Evolutionary conservation across 345 rosid species (phyloP), one percentile per base, ranked within the genome.

Genomic region (Acer saccharum): DNA sequence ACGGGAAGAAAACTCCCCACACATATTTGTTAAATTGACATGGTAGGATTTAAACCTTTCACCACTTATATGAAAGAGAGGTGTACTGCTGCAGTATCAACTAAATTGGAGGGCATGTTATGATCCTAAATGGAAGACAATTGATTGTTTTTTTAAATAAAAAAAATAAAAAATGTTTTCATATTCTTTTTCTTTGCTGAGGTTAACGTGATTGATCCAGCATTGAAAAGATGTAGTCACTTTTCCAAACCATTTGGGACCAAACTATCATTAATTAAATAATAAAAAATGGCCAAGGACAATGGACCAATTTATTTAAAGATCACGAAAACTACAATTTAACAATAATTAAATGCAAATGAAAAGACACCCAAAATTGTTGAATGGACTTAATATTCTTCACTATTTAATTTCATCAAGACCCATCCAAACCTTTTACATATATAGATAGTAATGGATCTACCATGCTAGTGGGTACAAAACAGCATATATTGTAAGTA

Each of bases 251-350:
- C 41, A 21, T 21, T 23, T 44, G 60, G 68, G 57, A 17, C 76
- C 69, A 6, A 61, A 23, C 43, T 9, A 48, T 23, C 55, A 72
- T 72, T 60, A 12, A 3, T 4, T 3, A 32, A 32, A n/a, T n/a
- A 32, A 32, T 0, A 4, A 1, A 60, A 69, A 12, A 69, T 11
- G 10, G 48, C 27, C 61, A 25, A 69, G 41, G 61, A 7, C 39
- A 13, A 17, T 70, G 64, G 64, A 71, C 27, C 74, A n/a, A 35
- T 43, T 27, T 55, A 29, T 62, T 72, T 62, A 70, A 9, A 58
- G 66, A n/a, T 35, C 43, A 72, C 17, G 20, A 20, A 58, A 58
- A 32, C 39, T 39, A 3, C 4, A 4, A 32, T 14, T 52, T 18
- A 43, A 46, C 1, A 68, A 43, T n/a, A 3, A n/a, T 20, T 57